Evolutionary conservation across 805 yeast species (phyloP).

Genomic region (Isabelozyma gotoi): DNA sequence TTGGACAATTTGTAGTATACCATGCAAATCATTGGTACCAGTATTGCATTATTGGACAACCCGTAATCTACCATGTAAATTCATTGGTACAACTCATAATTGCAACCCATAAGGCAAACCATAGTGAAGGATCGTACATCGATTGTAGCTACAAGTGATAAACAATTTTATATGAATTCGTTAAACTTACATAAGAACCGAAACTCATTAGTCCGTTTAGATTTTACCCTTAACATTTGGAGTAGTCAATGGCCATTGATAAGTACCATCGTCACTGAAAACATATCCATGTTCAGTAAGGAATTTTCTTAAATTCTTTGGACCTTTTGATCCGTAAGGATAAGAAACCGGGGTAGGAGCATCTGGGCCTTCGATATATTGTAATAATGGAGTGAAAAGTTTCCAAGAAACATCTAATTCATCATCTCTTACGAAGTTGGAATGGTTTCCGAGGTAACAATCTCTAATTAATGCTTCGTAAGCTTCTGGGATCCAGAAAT

Average conservation of each 20-base stretch:
- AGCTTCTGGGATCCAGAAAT: slow-evolving; percentile 96
- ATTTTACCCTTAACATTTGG: slow-evolving; percentile 36
- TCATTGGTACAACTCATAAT: too few species aligned
- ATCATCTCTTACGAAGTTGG: slow-evolving; percentile 97
- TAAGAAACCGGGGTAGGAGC: slow-evolving; percentile 70
- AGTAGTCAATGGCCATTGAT: slow-evolving; percentile 89
- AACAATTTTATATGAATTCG: not conserved
- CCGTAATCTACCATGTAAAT: not conserved
- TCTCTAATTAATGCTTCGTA: slow-evolving; percentile 95
- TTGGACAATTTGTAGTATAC: too few species aligned
- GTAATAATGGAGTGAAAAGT: slow-evolving; percentile 86
- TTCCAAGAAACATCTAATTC: slow-evolving; percentile 94
- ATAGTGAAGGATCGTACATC: too few species aligned
- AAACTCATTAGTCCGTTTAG: slow-evolving; percentile 7
- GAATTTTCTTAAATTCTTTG: slow-evolving; percentile 60
- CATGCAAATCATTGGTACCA: too few species aligned
- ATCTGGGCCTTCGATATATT: slow-evolving; percentile 69
- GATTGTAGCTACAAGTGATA: not conserved
- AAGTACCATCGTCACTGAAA: slow-evolving; percentile 60
- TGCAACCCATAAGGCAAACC: too few species aligned
- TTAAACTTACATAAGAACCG: not conserved
- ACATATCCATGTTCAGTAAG: slow-evolving; percentile 70
- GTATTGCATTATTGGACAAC: too few species aligned
- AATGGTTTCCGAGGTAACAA: slow-evolving; percentile 87
- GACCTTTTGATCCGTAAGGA: slow-evolving; percentile 92